phyloP scores from a whole-genome alignment of 805 yeast species.

The Phaffomyces thermotolerans region DNA sequence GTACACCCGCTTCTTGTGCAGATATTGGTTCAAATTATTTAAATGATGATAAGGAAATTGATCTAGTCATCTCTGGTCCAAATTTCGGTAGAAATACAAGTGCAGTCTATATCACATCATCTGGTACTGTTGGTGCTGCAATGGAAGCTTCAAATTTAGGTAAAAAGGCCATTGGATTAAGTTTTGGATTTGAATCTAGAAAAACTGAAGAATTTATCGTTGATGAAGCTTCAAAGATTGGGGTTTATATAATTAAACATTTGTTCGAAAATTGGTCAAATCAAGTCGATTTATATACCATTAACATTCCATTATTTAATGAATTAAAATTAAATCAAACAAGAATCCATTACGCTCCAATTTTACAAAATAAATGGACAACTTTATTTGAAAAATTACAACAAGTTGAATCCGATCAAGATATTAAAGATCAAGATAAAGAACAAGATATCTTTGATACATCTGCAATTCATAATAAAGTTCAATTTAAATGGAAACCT shows the following conservation, averaged over 20 bases:
- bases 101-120: conserved; percentile 78
- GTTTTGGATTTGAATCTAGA: conserved; percentile 67
- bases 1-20: conserved; percentile 95
- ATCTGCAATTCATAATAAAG: conserved; percentile 33
- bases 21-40: conserved; percentile 83
- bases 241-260: conserved; percentile 56
- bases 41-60: conserved; percentile 45
- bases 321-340: conserved; percentile 47
- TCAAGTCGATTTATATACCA: conserved; percentile 64
- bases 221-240: conserved; percentile 55
- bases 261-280: conserved; percentile 52
- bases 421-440: conserved; percentile 15
- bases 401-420: conserved; percentile 10
- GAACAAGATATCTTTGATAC: conserved; percentile 40
- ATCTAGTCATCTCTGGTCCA: conserved; percentile 89
- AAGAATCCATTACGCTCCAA: conserved; percentile 65
- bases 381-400: conserved; percentile 39
- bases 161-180: conserved; percentile 64
- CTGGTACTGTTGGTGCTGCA: conserved; percentile 96
- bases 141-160: conserved; percentile 81
- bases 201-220: conserved; percentile 31
- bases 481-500: conserved; percentile 76
- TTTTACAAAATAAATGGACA: conserved; percentile 75
- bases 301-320: conserved; percentile 73
- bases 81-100: conserved; percentile 92